Evolutionary conservation across 2,329 filamentous ascomycete genomes (phyloP), one percentile per base, ranked within the genome.

Genomic region (Sporothrix pallida): DNA sequence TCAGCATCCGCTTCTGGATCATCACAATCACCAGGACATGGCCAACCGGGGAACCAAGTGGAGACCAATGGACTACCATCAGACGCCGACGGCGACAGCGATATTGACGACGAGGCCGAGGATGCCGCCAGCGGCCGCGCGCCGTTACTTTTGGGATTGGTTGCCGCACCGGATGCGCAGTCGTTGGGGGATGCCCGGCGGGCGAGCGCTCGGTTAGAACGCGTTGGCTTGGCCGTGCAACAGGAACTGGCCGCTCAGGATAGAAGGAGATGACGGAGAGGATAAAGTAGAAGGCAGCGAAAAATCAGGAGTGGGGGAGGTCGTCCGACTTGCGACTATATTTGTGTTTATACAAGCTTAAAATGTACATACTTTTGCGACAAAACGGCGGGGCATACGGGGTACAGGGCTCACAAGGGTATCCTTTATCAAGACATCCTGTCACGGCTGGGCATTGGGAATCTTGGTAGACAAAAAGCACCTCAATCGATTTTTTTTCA

Each of bases 151-250:
- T 81, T 90, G 42, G 84, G 84, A 23, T 80, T 89, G 10, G 86
- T 90, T 0, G 84, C 89, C 3, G 87, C 87, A 1, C 82, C 83
- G 5, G 82, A 82, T 2, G 81, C 84, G 0, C 84, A 86, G 54
- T 83, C 87, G 8, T 82, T 83, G 10, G 79, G 80, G 42, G 87
- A 89, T 73, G 88, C 87, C 1, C 83, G 86, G 10, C 83, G 85
- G 63, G 87, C 87, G 0, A 86, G 86, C 0, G 84, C 83, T 0
- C 82, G 84, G 73, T 79, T 91, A 12, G 88, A 90, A 80, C 83
- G 83, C 71, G 81, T 89, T 2, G 89, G 86, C 0, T 81, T 84
- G 74, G 84, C 86, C 65, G 86, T 90, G 67, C 89, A 90, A 78
- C 81, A 81, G 37, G 84, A 86, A 74, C 89, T 87, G 87, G 78